phyloP scores from a whole-genome alignment of 805 yeast species.

The Komagataella mondaviorum region DNA sequence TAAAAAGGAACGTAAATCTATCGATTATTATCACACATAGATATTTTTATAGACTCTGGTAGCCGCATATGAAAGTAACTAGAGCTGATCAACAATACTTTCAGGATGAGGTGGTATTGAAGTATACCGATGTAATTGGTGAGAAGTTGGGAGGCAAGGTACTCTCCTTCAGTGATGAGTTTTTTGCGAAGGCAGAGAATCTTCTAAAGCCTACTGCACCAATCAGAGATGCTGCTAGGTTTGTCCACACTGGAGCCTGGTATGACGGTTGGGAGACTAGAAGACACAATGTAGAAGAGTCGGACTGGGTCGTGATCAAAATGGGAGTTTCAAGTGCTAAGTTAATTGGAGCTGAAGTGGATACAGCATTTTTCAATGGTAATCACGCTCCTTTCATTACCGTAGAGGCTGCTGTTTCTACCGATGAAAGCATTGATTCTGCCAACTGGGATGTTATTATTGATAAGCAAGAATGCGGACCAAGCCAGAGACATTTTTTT shows the following conservation, averaged over 20 bases:
- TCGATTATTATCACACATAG: not conserved
- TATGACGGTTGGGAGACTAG: conserved; percentile 99
- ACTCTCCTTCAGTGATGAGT: conserved; percentile 66
- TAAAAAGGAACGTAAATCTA: not conserved
- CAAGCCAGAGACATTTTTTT: conserved; percentile 77
- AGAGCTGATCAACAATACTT: conserved; percentile 21
- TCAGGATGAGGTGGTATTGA: conserved; percentile 29
- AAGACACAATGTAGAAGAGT: conserved; percentile 74
- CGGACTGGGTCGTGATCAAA: conserved; percentile 78
- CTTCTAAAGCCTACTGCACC: conserved; percentile 74
- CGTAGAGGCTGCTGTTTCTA: conserved; percentile 52
- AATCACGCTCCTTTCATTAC: conserved; percentile 88
- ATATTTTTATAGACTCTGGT: not conserved
- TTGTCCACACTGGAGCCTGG: conserved; percentile 87
- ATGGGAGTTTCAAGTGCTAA: conserved; percentile 78
- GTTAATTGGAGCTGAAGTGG: conserved; percentile 75
- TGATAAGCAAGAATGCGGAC: conserved; percentile 71
- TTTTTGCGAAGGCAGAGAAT: conserved; percentile 91
- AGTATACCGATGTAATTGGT: conserved; percentile 66
- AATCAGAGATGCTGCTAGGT: conserved; percentile 66
- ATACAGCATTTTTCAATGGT: conserved; percentile 90
- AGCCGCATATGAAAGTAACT: not conserved
- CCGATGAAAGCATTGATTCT: conserved; percentile 16
- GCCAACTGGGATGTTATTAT: conserved; percentile 63
- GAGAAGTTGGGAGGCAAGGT: conserved; percentile 74